Evolutionary conservation across 2,329 filamentous ascomycete genomes (phyloP).

Genomic region (Colletotrichum chlorophyti): DNA sequence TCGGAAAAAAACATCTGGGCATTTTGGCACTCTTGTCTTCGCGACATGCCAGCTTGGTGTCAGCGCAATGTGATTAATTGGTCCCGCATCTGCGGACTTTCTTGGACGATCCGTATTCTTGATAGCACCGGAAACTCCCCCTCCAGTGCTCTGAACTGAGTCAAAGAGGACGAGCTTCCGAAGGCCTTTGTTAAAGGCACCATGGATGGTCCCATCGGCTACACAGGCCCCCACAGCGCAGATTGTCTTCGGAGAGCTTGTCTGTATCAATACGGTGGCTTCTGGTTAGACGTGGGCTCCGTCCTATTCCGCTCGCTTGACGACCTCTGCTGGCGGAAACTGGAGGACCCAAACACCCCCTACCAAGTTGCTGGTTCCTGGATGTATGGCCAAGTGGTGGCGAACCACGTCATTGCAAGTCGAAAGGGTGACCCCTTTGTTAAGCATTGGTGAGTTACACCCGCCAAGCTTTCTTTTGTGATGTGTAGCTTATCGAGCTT

Average conservation of each 20-base stretch:
- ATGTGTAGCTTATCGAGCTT: too few relatives aligned
- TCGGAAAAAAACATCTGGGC: conserved; percentile 54
- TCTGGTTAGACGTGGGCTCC: conserved; percentile 48
- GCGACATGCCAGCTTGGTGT: conserved; percentile 44
- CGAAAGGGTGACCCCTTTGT: conserved; percentile 48
- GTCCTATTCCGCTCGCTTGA: conserved; percentile 45
- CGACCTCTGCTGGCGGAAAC: conserved; percentile 44
- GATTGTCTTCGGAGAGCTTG: conserved; percentile 50
- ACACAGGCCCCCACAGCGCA: conserved; percentile 44
- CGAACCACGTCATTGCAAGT: conserved; percentile 42
- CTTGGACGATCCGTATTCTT: conserved; percentile 49
- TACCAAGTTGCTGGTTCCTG: conserved; percentile 38
- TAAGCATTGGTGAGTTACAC: conserved; percentile 35
- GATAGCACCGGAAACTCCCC: conserved; percentile 43
- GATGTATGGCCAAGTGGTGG: conserved; percentile 32
- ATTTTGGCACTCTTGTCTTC: conserved; percentile 48
- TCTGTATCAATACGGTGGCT: conserved; percentile 45
- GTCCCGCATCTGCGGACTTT: conserved; percentile 44
- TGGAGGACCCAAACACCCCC: conserved; percentile 41
- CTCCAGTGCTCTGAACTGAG: conserved; percentile 45
- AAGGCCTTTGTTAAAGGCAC: conserved; percentile 38
- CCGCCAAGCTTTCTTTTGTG: neutral
- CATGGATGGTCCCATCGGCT: conserved; percentile 46
- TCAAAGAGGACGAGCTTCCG: conserved; percentile 31
- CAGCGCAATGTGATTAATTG: conserved; percentile 48